phyloP scores from a whole-genome alignment of 129 eudicot genomes.

The Flaveria robusta region DNA sequence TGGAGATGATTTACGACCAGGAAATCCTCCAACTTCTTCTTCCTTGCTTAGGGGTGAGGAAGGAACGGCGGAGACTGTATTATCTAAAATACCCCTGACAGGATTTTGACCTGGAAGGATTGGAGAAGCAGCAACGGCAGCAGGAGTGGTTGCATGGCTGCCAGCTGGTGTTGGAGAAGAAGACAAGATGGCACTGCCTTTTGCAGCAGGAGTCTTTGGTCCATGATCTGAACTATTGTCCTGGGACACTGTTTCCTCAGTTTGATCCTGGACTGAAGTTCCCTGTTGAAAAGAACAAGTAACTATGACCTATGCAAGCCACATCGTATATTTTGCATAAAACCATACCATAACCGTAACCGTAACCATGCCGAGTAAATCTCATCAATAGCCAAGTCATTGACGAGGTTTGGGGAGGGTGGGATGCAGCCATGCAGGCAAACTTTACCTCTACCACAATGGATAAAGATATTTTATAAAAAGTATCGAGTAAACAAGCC shows the following conservation, averaged over 20 bases:
- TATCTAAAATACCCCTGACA: constrained; percentile 45
- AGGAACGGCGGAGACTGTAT: constrained; percentile 41
- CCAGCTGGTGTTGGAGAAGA: constrained; percentile 66
- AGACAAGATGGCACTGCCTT: constrained; percentile 48
- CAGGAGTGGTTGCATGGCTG: constrained; percentile 48
- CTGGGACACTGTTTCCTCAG: constrained; percentile 59
- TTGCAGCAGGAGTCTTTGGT: constrained; percentile 82
- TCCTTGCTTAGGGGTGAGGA: constrained; percentile 65
- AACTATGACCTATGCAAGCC: constrained; percentile 41
- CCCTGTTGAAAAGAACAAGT: constrained; percentile 45
- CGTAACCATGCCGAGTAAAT: no score
- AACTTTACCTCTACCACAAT: no score
- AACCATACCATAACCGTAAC: no score
- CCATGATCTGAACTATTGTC: constrained; percentile 61
- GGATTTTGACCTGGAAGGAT: constrained; percentile 48
- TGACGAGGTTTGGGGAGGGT: no score
- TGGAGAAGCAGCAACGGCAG: constrained; percentile 39
- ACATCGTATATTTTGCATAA: constrained; percentile 19
- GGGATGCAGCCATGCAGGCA: no score
- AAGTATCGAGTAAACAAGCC: background rate
- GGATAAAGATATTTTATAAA: background rate
- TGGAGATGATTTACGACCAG: constrained; percentile 73
- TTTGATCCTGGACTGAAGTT: constrained; percentile 60
- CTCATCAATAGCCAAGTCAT: no score
- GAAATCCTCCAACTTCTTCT: constrained; percentile 65